These are phyloP conservation scores for Sclerotinia spermophila DNA, from an alignment of 2,329 filamentous ascomycete genomes.

Conservation along the genomic window DNA sequence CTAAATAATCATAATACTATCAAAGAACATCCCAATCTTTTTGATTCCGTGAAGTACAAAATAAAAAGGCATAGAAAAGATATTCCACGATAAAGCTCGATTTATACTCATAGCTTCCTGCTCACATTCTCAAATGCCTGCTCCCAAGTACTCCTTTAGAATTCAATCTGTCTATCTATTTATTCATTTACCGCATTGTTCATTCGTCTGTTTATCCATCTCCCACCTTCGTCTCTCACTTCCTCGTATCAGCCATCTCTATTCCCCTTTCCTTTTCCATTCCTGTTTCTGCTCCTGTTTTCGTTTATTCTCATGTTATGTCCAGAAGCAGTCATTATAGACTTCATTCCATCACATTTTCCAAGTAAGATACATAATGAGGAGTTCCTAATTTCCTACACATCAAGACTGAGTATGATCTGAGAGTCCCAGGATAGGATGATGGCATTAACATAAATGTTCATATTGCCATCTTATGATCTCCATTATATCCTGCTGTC, in stretches of 20 bases:
- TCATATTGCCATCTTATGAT: neutral
- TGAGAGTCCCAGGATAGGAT: neutral
- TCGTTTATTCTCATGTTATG: neutral
- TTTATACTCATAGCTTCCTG: neutral
- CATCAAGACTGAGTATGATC: neutral
- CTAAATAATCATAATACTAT: neutral
- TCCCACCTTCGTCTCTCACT: neutral
- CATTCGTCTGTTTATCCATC: neutral
- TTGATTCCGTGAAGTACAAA: neutral
- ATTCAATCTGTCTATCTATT: neutral
- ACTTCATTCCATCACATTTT: neutral
- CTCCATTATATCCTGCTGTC: too few relatives aligned
- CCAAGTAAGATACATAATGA: neutral
- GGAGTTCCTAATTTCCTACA: neutral
- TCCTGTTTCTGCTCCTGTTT: neutral
- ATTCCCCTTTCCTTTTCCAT: neutral
- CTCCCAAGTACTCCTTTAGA: accelerated
- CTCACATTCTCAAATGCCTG: accelerated
- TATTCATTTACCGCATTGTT: neutral
- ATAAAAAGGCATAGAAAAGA: neutral
- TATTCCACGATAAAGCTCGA: neutral
- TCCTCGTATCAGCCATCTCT: neutral
- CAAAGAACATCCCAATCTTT: neutral
- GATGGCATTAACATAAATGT: neutral
- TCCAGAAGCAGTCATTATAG: neutral